Conservation (phyloP, 192 early-diverging fungal genomes). For the Allomyces arbusculus region DNA sequence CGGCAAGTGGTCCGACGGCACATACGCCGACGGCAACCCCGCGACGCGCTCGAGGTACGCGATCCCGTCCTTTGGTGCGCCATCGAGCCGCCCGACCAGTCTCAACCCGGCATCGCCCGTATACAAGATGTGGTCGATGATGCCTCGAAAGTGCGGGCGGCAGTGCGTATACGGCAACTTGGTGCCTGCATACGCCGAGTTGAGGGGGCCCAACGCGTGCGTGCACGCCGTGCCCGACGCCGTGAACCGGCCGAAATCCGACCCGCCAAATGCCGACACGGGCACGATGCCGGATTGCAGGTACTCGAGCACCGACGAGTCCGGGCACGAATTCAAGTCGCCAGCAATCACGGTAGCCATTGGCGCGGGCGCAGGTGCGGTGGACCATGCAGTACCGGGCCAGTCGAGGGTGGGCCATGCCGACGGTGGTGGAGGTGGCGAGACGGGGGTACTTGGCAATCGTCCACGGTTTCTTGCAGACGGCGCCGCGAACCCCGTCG, state of each 20-base stretch:
- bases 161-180: constrained; percentile 1
- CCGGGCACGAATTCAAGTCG: constrained; percentile 2
- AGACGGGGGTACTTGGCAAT: neutral
- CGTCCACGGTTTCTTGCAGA: too few relatives aligned
- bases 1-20: too few relatives aligned
- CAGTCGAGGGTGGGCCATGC: too few relatives aligned
- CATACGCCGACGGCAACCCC: too few relatives aligned
- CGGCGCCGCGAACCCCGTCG: too few relatives aligned
- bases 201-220: neutral
- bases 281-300: neutral
- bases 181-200: neutral
- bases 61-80: too few relatives aligned
- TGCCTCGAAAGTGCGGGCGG: constrained; percentile 1
- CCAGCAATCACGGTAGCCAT: constrained; percentile 1
- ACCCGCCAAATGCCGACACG: neutral
- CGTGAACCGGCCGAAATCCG: constrained; percentile 3
- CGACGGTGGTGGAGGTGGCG: neutral
- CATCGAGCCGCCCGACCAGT: too few relatives aligned
- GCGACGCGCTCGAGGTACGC: too few relatives aligned
- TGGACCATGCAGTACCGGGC: too few relatives aligned
- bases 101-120: neutral
- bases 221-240: neutral
- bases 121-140: constrained; percentile 4
- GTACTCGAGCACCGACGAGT: neutral
- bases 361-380: neutral